Conservation (phyloP, 306 rosid species). For the Arachis hypogaea region DNA sequence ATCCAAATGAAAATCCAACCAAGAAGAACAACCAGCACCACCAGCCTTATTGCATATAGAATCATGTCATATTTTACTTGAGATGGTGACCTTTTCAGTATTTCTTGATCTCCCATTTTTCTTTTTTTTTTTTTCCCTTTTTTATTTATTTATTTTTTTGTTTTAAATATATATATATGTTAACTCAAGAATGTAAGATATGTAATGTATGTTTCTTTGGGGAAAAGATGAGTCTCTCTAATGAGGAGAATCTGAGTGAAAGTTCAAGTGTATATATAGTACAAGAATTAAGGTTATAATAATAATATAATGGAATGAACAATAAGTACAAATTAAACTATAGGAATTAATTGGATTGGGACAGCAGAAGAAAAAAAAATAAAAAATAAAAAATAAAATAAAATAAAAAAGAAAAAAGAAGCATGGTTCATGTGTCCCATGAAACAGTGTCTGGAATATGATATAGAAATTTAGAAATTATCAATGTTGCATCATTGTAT, state of each 20-base stretch:
- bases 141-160: too few species aligned
- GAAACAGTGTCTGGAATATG: slow-evolving; percentile 24
- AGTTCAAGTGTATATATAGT: slow-evolving; percentile 44
- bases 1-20: slow-evolving; percentile 60
- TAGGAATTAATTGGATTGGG: background rate
- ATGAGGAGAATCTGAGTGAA: slow-evolving; percentile 12
- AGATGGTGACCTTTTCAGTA: slow-evolving; percentile 41
- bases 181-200: background rate
- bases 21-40: slow-evolving; percentile 43
- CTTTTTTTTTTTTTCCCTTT: background rate
- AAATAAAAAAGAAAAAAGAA: background rate
- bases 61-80: slow-evolving; percentile 29
- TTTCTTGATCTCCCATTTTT: slow-evolving; percentile 35
- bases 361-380: slow-evolving; percentile 4
- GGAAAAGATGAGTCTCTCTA: slow-evolving; percentile 4
- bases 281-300: background rate
- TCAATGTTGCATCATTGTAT: background rate
- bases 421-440: slow-evolving; percentile 41
- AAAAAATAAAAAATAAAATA: background rate
- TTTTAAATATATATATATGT: too few species aligned
- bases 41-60: slow-evolving; percentile 47
- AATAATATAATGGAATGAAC: background rate
- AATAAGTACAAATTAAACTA: background rate
- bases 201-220: background rate
- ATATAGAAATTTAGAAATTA: background rate